phyloP scores from a whole-genome alignment of 441 rosid species.

The Oxalis stricta region DNA sequence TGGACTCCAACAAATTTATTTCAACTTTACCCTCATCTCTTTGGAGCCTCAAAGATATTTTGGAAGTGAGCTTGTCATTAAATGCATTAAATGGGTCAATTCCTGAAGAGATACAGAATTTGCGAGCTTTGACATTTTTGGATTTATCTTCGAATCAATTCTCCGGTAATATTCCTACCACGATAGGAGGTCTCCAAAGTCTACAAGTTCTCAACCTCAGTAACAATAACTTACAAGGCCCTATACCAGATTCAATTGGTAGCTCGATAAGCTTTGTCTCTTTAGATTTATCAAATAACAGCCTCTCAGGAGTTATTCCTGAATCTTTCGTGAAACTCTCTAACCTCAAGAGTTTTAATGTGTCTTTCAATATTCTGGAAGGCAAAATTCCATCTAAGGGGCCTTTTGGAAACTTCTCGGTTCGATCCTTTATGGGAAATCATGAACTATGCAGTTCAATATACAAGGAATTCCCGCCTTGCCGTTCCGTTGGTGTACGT shows the following conservation, averaged over 20 bases:
- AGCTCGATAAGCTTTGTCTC: slow-evolving; percentile 4
- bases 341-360: slow-evolving; percentile 8
- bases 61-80: slow-evolving; percentile 5
- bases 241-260: slow-evolving; percentile 12
- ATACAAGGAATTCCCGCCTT: neutral
- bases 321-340: neutral
- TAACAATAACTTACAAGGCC: slow-evolving; percentile 7
- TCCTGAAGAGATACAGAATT: slow-evolving; percentile 6
- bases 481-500: neutral
- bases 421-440: slow-evolving; percentile 12
- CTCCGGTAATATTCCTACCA: slow-evolving; percentile 6
- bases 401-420: slow-evolving; percentile 11
- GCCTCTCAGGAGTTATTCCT: slow-evolving; percentile 13
- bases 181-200: slow-evolving; percentile 5
- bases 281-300: slow-evolving; percentile 14
- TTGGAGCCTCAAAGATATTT: slow-evolving; percentile 8
- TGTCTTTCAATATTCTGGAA: slow-evolving; percentile 10
- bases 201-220: slow-evolving; percentile 6
- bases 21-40: slow-evolving; percentile 6
- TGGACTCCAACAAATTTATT: slow-evolving; percentile 4
- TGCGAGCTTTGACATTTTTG: neutral
- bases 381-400: slow-evolving; percentile 12
- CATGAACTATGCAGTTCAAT: slow-evolving; percentile 7
- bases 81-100: slow-evolving; percentile 15
- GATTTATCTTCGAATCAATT: slow-evolving; percentile 14